Conservation (phyloP, 1,284 basidiomycete species). For the Blastosporella zonata region DNA sequence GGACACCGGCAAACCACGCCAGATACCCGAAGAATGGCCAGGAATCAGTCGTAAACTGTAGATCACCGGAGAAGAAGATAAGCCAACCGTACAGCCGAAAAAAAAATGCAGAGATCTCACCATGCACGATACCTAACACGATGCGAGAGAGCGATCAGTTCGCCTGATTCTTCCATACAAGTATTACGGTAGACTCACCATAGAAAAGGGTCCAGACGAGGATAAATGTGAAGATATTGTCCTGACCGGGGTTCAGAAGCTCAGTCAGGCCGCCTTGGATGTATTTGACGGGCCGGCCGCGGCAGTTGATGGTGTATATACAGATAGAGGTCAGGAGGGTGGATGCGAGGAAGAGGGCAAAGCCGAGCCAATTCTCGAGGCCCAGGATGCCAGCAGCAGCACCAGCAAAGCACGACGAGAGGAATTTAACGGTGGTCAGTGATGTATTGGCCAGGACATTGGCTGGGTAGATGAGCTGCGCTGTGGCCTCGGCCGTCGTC, state of each 20-base stretch:
- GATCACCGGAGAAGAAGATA: conserved; percentile 12
- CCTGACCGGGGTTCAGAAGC: conserved; percentile 77
- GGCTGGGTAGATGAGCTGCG: conserved; percentile 66
- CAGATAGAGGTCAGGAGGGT: conserved; percentile 64
- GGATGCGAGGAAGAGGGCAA: conserved; percentile 70
- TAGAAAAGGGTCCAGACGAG: conserved; percentile 89
- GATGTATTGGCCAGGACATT: conserved; percentile 71
- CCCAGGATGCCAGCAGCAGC: conserved; percentile 85
- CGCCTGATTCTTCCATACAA: neutral
- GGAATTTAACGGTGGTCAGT: conserved; percentile 66
- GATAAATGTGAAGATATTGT: conserved; percentile 84
- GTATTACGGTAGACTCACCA: conserved; percentile 45
- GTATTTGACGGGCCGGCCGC: conserved; percentile 56
- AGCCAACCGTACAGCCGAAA: conserved; percentile 7
- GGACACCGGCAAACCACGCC: neutral
- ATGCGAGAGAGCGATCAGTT: conserved; percentile 2
- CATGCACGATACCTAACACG: conserved; percentile 35
- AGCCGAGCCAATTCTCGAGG: conserved; percentile 79
- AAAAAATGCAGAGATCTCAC: conserved; percentile 22
- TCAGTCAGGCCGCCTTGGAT: conserved; percentile 61
- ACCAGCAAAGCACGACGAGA: conserved; percentile 80
- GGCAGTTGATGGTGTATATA: conserved; percentile 70
- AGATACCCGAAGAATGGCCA: conserved; percentile 3
- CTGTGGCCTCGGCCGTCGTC: conserved; percentile 43
- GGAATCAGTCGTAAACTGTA: conserved; percentile 49